Base-by-base conservation (phyloP, 148 eudicot genomes). In the Amaranthus hypochondriacus region DNA sequence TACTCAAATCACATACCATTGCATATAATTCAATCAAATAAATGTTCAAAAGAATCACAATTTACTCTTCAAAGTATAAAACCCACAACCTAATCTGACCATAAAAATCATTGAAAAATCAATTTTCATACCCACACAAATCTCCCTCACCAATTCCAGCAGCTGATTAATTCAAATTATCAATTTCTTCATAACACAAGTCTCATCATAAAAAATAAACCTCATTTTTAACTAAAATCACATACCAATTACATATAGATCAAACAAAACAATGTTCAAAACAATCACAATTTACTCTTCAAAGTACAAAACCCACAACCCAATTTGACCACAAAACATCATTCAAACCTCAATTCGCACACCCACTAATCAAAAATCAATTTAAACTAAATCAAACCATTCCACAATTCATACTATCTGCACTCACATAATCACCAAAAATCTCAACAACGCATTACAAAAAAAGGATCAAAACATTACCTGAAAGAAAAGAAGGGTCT, bases 401-500 rank as follows among this genome's bases (percentile, higher is more conserved):
- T 77, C 28, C 80, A 69, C 15, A 28, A 77, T 54, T 63, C 70
- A 70, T 21, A 64, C 28, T 6, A 76, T 21, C 52, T 44, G 12
- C 2, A 69, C 28, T n/a, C 51, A 61, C 12, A 56, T 2, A 9
- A 70, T 54, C 75, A 21, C 11, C 4, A 46, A 62, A 39, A 64
- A 13, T 64, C 62, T 55, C 66, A 75, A n/a, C 10, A 28, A 7
- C 73, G 73, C 60, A 50, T 55, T 28, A 65, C 71, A 76, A 11
- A 52, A 52, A 59, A 6, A 76, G 0, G 52, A 66, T n/a, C 77
- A 63, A 56, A 65, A 64, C 21, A 7, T 6, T 75, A 96, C 97
- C 99, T 73, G 99, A 96, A 73, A 89, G 56, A 65, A 86, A 91
- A 76, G 99, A 84, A 21, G 92, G 74, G 53, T 95, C 96, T 78